Evolutionary conservation across 768 basidiomycete species (phyloP).

Genomic region (Phylloporus sp.): DNA sequence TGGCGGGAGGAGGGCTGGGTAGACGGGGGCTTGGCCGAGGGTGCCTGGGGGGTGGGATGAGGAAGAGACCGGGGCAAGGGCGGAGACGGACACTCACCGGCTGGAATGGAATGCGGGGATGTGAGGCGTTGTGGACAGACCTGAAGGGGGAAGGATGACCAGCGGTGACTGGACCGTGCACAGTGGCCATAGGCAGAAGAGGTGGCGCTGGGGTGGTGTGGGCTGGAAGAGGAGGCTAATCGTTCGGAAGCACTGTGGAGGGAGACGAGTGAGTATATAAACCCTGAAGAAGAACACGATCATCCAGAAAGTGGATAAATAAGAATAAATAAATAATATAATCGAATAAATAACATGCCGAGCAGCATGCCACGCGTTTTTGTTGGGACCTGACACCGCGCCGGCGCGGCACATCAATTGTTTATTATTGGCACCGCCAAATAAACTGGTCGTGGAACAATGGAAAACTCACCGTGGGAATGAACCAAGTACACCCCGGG

Average conservation of each 20-base stretch:
- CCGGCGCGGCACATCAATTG: constrained; percentile 24
- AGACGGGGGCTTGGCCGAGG: constrained; percentile 26
- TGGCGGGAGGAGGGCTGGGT: constrained; percentile 27
- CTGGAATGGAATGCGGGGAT: constrained; percentile 26
- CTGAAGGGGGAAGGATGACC: constrained; percentile 31
- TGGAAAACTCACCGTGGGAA: constrained; percentile 34
- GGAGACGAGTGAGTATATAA: constrained; percentile 24
- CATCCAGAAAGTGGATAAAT: neutral
- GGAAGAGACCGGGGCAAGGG: neutral
- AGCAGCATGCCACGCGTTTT: constrained; percentile 16
- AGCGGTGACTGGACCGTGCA: constrained; percentile 27
- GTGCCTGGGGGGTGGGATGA: constrained; percentile 16
- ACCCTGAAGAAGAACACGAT: neutral
- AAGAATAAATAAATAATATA: constrained; percentile 10
- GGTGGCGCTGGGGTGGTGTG: constrained; percentile 18
- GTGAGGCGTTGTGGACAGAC: constrained; percentile 22
- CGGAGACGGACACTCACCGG: constrained; percentile 18
- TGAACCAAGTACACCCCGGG: constrained; percentile 8
- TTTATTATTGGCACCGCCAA: constrained; percentile 29
- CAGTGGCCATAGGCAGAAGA: constrained; percentile 25
- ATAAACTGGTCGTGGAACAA: constrained; percentile 26
- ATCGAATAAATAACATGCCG: constrained; percentile 28
- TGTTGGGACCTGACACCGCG: constrained; percentile 20
- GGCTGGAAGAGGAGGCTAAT: constrained; percentile 8
- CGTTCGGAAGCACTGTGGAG: constrained; percentile 17